Percentiles rank a stretch among this genome's conserved stretches.
Conservation (phyloP, 2,329 filamentous ascomycete species). For the Colletotrichum salicis region DNA sequence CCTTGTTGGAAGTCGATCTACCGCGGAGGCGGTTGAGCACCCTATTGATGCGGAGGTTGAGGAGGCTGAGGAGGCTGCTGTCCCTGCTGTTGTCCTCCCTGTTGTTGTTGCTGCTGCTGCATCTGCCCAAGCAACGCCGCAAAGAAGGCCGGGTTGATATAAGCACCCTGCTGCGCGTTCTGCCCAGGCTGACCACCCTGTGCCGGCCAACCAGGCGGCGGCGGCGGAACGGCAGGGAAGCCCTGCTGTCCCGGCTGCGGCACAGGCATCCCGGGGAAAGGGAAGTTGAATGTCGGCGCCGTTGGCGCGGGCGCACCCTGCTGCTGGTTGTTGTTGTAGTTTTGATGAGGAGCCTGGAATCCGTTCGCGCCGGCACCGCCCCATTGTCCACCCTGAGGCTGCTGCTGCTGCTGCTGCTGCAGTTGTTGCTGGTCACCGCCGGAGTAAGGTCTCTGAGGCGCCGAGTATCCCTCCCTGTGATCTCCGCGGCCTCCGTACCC, state of each 20-base stretch:
- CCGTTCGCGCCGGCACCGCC: constrained; percentile 41
- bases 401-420: constrained; percentile 42
- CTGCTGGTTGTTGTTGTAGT: constrained; percentile 41
- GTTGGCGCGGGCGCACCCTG: constrained; percentile 40
- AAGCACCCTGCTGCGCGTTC: constrained; percentile 54
- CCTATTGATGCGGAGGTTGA: constrained; percentile 29
- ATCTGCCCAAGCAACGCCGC: constrained; percentile 59
- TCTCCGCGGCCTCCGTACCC: constrained; percentile 49
- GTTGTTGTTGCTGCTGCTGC: constrained; percentile 41
- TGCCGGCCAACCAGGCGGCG: constrained; percentile 50
- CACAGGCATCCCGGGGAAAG: constrained; percentile 54
- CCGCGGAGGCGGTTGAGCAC: constrained; percentile 28
- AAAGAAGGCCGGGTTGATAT: constrained; percentile 69
- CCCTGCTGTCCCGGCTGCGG: constrained; percentile 46
- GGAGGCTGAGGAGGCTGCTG: constrained; percentile 45
- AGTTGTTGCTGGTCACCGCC: constrained; percentile 8
- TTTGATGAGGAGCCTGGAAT: constrained; percentile 35
- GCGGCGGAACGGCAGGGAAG: constrained; percentile 52
- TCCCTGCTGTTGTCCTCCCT: constrained; percentile 35
- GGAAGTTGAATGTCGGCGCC: constrained; percentile 55
- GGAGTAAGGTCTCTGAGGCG: constrained; percentile 42
- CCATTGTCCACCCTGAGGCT: constrained; percentile 47
- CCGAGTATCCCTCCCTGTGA: constrained; percentile 54
- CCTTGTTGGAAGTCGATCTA: background rate
- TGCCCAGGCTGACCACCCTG: constrained; percentile 46